Evolutionary conservation across 257 asterid genomes (phyloP).

Genomic region (Vinca minor): DNA sequence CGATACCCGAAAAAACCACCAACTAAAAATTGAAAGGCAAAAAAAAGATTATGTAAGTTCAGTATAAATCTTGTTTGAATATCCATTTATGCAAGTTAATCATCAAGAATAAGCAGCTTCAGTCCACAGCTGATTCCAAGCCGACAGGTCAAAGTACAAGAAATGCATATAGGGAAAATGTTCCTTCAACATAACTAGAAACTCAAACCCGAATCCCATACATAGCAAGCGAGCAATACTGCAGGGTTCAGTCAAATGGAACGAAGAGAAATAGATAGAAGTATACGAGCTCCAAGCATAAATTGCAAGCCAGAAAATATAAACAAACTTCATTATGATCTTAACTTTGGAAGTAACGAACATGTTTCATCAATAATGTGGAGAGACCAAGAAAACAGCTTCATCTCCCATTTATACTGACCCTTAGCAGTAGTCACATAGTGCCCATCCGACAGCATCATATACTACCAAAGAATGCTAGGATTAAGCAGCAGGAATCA

Average conservation of each 20-base stretch:
- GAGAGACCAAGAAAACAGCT: conserved; percentile 5
- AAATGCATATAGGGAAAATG: background rate
- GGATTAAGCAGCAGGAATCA: conserved; percentile 9
- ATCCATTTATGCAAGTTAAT: background rate
- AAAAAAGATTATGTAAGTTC: background rate
- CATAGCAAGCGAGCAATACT: background rate
- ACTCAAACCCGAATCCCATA: too few species aligned
- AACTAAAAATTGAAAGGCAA: background rate
- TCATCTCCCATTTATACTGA: conserved; percentile 3
- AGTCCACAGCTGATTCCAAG: background rate
- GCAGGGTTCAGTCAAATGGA: background rate
- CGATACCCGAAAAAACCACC: background rate
- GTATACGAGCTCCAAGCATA: background rate
- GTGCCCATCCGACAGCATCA: conserved; percentile 5
- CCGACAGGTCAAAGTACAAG: background rate
- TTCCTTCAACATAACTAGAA: background rate
- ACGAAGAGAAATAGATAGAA: background rate
- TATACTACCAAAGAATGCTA: background rate
- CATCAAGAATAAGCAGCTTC: background rate
- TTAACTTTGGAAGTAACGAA: too few species aligned
- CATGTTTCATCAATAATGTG: background rate
- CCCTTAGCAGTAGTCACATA: conserved; percentile 3
- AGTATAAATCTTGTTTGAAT: background rate
- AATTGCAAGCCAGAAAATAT: background rate
- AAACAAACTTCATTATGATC: background rate